phyloP scores from a whole-genome alignment of 306 rosid genomes.

The Medicago truncatula region MtrunA17r5.0-ANR NC_053046.1:19322001-19322500 shows the following conservation, averaged over 20 bases:
- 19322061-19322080: constrained; percentile 62
- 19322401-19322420: constrained; percentile 58
- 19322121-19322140: constrained; percentile 81
- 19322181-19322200: constrained; percentile 71
- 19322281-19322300: constrained; percentile 58
- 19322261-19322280: constrained; percentile 73
- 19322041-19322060: constrained; percentile 71
- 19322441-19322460: constrained; percentile 57
- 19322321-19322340: constrained; percentile 58
- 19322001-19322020: constrained; percentile 58
- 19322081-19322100: constrained; percentile 74
- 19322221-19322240: constrained; percentile 62
- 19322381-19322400: constrained; percentile 63
- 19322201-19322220: constrained; percentile 58
- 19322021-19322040: constrained; percentile 67
- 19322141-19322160: constrained; percentile 82
- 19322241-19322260: constrained; percentile 58
- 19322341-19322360: constrained; percentile 74
- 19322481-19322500: constrained; percentile 56
- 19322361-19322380: constrained; percentile 76
- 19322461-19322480: constrained; percentile 72
- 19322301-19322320: constrained; percentile 59
- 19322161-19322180: constrained; percentile 71
- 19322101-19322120: constrained; percentile 53
- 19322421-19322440: constrained; percentile 52